These are phyloP conservation scores for Auricularia heimuer DNA, from an alignment of 768 basidiomycete genomes.

Conservation along the genomic window DNA sequence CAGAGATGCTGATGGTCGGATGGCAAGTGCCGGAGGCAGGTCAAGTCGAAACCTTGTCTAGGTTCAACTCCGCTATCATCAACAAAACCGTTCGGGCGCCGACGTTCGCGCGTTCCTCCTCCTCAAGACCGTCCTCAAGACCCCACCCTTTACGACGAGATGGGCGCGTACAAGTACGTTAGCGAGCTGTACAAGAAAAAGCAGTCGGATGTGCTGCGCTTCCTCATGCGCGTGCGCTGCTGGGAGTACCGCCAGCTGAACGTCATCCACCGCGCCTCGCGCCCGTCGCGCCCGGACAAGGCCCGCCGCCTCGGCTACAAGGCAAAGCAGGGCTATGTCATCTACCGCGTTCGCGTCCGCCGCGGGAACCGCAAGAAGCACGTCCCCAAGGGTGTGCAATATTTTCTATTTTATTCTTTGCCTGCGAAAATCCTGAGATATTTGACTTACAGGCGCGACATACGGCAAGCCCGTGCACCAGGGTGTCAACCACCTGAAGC, in stretches of 20 bases:
- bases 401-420: neutral
- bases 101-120: neutral
- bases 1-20: too few species aligned
- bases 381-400: slow-evolving; percentile 80
- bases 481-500: slow-evolving; percentile 99
- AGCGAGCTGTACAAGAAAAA: slow-evolving; percentile 98
- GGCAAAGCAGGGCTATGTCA: slow-evolving; percentile 98
- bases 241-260: slow-evolving; percentile 99
- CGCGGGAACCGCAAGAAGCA: slow-evolving; percentile 99
- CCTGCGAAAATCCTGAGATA: neutral
- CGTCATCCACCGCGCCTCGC: slow-evolving; percentile 95
- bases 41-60: too few species aligned
- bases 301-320: slow-evolving; percentile 98
- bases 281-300: slow-evolving; percentile 98
- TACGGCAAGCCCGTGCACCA: slow-evolving; percentile 99
- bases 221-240: slow-evolving; percentile 95
- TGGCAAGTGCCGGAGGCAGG: too few species aligned
- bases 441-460: slow-evolving; percentile 62
- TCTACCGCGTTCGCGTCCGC: slow-evolving; percentile 96
- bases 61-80: neutral
- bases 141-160: slow-evolving; percentile 29
- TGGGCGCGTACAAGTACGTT: slow-evolving; percentile 95
- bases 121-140: neutral
- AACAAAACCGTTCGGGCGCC: neutral
- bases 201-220: slow-evolving; percentile 94